Conservation (phyloP, 305 asterid species). For the Fraxinus floribunda region DNA sequence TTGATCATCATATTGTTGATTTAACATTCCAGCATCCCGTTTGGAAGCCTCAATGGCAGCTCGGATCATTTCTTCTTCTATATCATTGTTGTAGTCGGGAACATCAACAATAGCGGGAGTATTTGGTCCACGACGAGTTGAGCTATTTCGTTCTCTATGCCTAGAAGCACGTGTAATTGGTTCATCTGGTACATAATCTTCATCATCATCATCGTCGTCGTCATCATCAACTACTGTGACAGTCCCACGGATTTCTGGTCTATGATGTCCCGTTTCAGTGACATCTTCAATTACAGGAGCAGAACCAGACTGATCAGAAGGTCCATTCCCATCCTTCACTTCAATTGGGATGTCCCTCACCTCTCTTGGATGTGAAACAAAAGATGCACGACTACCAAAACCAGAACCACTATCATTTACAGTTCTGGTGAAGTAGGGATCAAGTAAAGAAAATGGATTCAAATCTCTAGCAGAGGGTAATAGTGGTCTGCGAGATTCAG, state of each 20-base stretch:
- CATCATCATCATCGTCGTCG: constrained; percentile 49
- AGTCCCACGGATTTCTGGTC: constrained; percentile 51
- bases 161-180: constrained; percentile 20
- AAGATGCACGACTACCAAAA: constrained; percentile 44
- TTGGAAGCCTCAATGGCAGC: constrained; percentile 99
- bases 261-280: constrained; percentile 55
- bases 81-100: constrained; percentile 68
- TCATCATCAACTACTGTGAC: constrained; percentile 39
- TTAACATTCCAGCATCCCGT: constrained; percentile 57
- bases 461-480: constrained; percentile 47
- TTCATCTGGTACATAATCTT: constrained; percentile 38
- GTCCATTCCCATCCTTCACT: constrained; percentile 63
- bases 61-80: constrained; percentile 95
- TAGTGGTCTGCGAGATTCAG: constrained; percentile 43
- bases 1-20: constrained; percentile 38
- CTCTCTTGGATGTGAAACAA: constrained; percentile 74
- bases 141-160: constrained; percentile 14
- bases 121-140: constrained; percentile 38
- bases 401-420: constrained; percentile 41
- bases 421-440: constrained; percentile 45
- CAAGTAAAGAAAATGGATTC: constrained; percentile 57
- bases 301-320: constrained; percentile 44
- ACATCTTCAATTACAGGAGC: constrained; percentile 65
- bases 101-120: constrained; percentile 55
- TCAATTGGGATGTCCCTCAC: constrained; percentile 73